Conservation (phyloP, 306 rosid species). For the Cucumis cinereus region DNA sequence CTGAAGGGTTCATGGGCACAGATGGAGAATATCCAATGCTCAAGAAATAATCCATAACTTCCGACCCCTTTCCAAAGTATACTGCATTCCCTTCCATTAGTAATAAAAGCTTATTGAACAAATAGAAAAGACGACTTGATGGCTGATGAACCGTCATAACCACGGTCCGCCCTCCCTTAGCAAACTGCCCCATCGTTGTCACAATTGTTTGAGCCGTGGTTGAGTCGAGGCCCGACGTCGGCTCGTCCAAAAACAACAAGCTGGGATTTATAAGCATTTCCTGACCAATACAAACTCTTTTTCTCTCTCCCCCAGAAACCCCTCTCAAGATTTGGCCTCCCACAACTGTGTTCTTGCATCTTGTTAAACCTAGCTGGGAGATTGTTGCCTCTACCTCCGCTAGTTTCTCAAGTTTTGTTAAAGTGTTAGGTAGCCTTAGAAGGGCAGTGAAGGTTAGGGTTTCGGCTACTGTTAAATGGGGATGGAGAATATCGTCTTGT, state of each 20-base stretch:
- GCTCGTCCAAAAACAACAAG: constrained; percentile 62
- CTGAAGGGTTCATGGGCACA: constrained; percentile 65
- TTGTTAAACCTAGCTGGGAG: constrained; percentile 39
- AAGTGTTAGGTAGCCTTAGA: constrained; percentile 42
- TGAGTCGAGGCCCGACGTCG: constrained; percentile 62
- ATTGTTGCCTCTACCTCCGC: constrained; percentile 29
- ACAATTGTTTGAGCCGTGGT: constrained; percentile 60
- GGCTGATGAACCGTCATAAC: constrained; percentile 81
- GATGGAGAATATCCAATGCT: constrained; percentile 39
- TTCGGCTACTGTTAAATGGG: constrained; percentile 38
- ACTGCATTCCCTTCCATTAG: constrained; percentile 44
- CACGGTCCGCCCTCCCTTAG: constrained; percentile 45
- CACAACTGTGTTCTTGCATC: constrained; percentile 40
- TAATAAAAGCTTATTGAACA: constrained; percentile 57
- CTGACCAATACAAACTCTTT: constrained; percentile 76
- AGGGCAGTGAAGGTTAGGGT: constrained; percentile 64
- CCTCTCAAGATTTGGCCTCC: constrained; percentile 39
- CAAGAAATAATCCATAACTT: constrained; percentile 45
- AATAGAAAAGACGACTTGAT: constrained; percentile 52
- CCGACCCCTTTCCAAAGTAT: constrained; percentile 53
- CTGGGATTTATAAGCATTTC: constrained; percentile 65
- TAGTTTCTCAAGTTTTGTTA: constrained; percentile 28
- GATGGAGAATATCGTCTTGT: constrained; percentile 38
- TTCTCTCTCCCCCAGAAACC: constrained; percentile 76
- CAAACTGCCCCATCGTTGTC: constrained; percentile 42